Evolutionary conservation across 371 early-diverging fungal genomes (phyloP), one percentile per base, ranked within the genome.

Genomic region (Mortierella sp.): DNA sequence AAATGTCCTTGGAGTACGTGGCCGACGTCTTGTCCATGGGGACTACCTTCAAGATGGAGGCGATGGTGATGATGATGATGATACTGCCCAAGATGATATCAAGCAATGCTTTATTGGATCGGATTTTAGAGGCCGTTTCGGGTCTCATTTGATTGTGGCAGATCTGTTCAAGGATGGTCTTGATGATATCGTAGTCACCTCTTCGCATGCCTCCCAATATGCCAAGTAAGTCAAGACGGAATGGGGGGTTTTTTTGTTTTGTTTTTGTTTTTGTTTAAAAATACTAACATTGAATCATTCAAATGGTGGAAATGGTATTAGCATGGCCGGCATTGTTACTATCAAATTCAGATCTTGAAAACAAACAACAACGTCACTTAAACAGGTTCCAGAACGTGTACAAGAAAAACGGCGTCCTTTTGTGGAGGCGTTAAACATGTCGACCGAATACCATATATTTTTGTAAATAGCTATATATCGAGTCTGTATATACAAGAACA

Each of bases 101-200:
- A 63, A 36, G 38, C 81, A 80, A 52, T 80, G 81, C 22, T 80
- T 69, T 45, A 38, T 70, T 21, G 81, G 81, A 16, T 53, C 65
- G n/a, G 38, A 74, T 75, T 15, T 57, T 3, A 77, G 85, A 4
- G 87, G 90, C 4, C 87, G 92, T 15, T 95, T 96, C 84, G 96
- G 96, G 2, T 86, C 91, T 63, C 84, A 92, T 3, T 72, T 94
- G 69, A 83, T 91, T 0, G 88, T 91, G 6, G 80, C 92, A 4
- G 96, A 96, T 74, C 70, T 94, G 43, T 94, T 95, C 70, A 76
- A 79, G 16, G 95, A 95, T 72, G 96, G 96, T 0, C 83, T 92
- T 7, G 95, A 94, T 63, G 95, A 95, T 71, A 79, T 96, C 41
- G 93, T 88, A 0, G 92, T 96, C 1, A 88, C 94, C 2, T 74